These are phyloP conservation scores for Camillea tinctor DNA, from an alignment of 2,329 filamentous ascomycete species.

Conservation along the genomic window DNA sequence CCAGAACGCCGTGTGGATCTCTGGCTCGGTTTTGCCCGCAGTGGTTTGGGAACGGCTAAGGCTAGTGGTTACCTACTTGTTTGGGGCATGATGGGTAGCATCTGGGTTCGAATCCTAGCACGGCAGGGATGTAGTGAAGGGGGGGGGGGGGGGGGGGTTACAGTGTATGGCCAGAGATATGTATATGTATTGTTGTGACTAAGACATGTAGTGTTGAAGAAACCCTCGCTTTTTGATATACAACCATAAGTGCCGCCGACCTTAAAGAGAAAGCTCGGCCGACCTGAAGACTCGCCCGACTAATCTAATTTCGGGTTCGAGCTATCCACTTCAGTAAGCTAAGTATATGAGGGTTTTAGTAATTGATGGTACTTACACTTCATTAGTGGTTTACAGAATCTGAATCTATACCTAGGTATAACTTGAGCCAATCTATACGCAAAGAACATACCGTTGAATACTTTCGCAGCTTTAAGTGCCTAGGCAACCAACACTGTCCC, in stretches of 20 bases:
- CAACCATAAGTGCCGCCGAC: not conserved
- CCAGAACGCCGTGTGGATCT: slow-evolving; percentile 9
- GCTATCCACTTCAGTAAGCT: no score
- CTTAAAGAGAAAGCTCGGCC: not conserved
- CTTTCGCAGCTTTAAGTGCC: no score
- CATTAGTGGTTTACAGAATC: no score
- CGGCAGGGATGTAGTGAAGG: not conserved
- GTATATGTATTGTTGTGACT: no score
- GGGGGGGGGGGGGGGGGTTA: not conserved
- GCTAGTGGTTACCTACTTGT: not conserved
- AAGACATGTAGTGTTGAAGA: not conserved
- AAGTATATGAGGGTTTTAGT: no score
- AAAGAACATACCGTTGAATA: no score
- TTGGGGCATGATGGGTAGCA: not conserved
- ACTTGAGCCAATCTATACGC: no score
- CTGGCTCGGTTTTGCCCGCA: not conserved
- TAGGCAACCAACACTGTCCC: no score
- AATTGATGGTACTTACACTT: no score
- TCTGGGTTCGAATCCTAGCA: not conserved
- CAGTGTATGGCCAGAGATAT: not conserved
- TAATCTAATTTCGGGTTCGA: not conserved
- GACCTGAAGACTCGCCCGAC: not conserved
- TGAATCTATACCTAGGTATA: no score
- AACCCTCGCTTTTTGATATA: not conserved
- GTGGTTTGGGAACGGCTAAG: not conserved